These are phyloP conservation scores for Epipyxis sp. DNA, from an alignment of 108 stramenopile genomes.

Conservation along the genomic window DNA sequence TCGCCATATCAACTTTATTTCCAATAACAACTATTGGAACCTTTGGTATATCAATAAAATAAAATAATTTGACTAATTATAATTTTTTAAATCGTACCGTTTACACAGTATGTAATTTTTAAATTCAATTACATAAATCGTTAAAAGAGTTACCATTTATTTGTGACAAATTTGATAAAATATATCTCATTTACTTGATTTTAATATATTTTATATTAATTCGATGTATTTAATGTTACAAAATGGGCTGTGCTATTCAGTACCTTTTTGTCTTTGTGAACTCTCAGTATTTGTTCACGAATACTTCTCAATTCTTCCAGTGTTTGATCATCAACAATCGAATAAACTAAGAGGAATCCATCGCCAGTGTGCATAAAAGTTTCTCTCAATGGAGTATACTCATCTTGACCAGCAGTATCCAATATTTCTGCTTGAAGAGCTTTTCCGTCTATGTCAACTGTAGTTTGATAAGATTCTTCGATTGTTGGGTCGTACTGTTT, in stretches of 20 bases:
- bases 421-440: conserved; percentile 30
- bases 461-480: conserved; percentile 30
- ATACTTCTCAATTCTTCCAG: conserved; percentile 21
- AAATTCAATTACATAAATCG: too few species aligned
- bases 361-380: conserved; percentile 35
- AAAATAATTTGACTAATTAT: too few species aligned
- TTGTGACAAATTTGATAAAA: too few species aligned
- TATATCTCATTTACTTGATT: too few species aligned
- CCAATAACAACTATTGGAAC: conserved; percentile 30
- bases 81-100: too few species aligned
- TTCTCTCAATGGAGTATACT: conserved; percentile 31
- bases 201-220: too few species aligned
- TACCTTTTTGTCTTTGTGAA: conserved; percentile 22
- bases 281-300: conserved; percentile 32
- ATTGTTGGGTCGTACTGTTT: conserved; percentile 31
- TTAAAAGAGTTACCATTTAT: too few species aligned
- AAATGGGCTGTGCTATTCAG: neutral
- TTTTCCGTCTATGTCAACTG: conserved; percentile 29
- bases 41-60: too few species aligned
- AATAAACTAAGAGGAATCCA: conserved; percentile 26
- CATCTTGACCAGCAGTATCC: conserved; percentile 33
- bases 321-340: conserved; percentile 27
- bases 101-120: too few species aligned
- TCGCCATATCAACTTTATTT: conserved; percentile 11
- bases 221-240: conserved; percentile 1